Evolutionary conservation across 2,329 filamentous ascomycete genomes (phyloP).

Genomic region (Ascochyta rabiei): DNA sequence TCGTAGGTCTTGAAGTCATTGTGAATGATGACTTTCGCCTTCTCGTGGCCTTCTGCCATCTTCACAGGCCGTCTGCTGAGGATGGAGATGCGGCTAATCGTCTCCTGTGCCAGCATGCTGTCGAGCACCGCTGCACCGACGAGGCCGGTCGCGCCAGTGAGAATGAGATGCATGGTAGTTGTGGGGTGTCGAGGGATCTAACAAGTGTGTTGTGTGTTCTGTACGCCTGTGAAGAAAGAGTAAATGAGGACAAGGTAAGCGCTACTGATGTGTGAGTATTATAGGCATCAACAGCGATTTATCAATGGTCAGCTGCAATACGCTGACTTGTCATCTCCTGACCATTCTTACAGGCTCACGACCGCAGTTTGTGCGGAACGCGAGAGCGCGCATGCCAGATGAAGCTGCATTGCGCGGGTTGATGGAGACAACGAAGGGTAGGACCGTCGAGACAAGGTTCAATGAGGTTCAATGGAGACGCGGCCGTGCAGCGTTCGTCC

Average conservation of each 20-base stretch:
- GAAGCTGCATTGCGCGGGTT: neutral
- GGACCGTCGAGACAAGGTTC: conserved; percentile 8
- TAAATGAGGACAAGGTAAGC: conserved; percentile 4
- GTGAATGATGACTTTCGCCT: conserved; percentile 71
- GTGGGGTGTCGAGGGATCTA: no score
- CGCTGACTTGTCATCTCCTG: neutral
- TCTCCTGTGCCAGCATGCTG: conserved; percentile 46
- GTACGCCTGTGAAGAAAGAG: conserved; percentile 1
- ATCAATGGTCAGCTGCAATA: neutral
- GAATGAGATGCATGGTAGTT: conserved; percentile 51
- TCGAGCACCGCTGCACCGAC: conserved; percentile 49
- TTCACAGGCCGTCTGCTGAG: conserved; percentile 69
- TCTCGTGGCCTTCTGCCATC: conserved; percentile 65
- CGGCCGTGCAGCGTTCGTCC: conserved; percentile 15
- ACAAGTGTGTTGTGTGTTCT: neutral
- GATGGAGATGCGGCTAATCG: conserved; percentile 70
- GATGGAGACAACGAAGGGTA: conserved; percentile 3
- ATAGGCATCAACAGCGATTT: neutral
- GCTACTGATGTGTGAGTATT: neutral
- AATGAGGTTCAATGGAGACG: neutral
- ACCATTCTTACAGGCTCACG: neutral
- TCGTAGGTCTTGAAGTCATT: conserved; percentile 69
- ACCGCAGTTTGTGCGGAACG: conserved; percentile 5
- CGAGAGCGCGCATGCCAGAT: neutral
- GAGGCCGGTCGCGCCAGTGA: conserved; percentile 53